Conservation (phyloP, 164 flowering plant species). For the Litsea cubeba region DNA sequence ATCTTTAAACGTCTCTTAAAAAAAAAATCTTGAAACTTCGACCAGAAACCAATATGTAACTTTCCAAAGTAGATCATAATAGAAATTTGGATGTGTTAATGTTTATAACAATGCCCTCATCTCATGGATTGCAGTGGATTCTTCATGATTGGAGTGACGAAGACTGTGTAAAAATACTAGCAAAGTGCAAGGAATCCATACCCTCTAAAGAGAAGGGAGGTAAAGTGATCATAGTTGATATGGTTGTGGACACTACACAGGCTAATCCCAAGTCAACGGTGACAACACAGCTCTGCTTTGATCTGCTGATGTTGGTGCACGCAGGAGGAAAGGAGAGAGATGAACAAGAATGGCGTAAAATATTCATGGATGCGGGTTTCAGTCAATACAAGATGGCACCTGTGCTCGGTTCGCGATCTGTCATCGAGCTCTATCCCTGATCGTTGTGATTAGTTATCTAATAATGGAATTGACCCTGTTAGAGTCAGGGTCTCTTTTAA, state of each 20-base stretch:
- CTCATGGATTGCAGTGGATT: constrained; percentile 2
- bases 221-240: constrained; percentile 43
- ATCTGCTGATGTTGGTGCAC: constrained; percentile 6
- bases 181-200: constrained; percentile 36
- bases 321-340: constrained; percentile 11
- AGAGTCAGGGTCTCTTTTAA: no score
- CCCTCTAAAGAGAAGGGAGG: constrained; percentile 19
- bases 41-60: no score
- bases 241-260: constrained; percentile 16
- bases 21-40: no score
- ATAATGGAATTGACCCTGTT: not conserved
- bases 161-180: constrained; percentile 34
- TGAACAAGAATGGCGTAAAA: constrained; percentile 9
- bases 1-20: no score
- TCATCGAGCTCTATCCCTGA: constrained; percentile 7
- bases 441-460: not conserved
- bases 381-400: not conserved
- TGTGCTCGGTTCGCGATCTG: constrained; percentile 3
- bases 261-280: not conserved
- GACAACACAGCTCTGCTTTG: not conserved
- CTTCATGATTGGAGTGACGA: constrained; percentile 37
- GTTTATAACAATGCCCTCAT: no score
- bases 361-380: constrained; percentile 7
- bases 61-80: no score
- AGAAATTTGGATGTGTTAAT: no score